phyloP scores from a whole-genome alignment of 1,284 basidiomycete genomes.

The Trichosporon inkin region DNA sequence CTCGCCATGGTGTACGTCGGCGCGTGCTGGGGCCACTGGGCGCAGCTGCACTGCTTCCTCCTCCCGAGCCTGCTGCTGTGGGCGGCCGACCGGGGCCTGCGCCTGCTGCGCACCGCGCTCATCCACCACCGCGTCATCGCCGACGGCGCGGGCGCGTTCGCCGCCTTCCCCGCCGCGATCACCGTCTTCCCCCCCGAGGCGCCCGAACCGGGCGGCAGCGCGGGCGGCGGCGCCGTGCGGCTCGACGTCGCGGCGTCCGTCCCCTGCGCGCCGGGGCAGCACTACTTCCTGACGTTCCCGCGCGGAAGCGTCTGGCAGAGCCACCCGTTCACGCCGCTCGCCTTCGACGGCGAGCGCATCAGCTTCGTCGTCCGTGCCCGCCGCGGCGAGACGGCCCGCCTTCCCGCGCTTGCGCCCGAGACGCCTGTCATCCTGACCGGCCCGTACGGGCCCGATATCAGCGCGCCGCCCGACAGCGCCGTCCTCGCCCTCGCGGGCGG shows the following conservation, averaged over 20 bases:
- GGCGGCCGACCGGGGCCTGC: constrained; percentile 27
- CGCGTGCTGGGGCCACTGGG: constrained; percentile 38
- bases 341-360: constrained; percentile 24
- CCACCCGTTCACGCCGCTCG: constrained; percentile 39
- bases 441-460: constrained; percentile 29
- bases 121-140: constrained; percentile 33
- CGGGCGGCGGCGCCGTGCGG: constrained; percentile 27
- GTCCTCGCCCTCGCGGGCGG: constrained; percentile 46
- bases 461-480: constrained; percentile 17
- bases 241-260: constrained; percentile 27
- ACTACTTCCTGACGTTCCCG: constrained; percentile 36
- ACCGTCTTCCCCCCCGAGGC: constrained; percentile 18
- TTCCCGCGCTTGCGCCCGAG: constrained; percentile 1
- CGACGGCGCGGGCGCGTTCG: constrained; percentile 30
- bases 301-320: constrained; percentile 35
- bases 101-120: constrained; percentile 30
- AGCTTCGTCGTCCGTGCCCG: constrained; percentile 32
- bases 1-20: constrained; percentile 39
- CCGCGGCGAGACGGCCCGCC: constrained; percentile 28
- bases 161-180: constrained; percentile 24
- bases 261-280: constrained; percentile 30
- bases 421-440: constrained; percentile 34
- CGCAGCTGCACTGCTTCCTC: constrained; percentile 34
- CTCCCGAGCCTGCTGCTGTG: constrained; percentile 33
- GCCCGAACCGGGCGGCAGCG: too few relatives aligned